Conservation (phyloP, 1,139 yeast genomes). For the Candida tropicalis region DNA sequence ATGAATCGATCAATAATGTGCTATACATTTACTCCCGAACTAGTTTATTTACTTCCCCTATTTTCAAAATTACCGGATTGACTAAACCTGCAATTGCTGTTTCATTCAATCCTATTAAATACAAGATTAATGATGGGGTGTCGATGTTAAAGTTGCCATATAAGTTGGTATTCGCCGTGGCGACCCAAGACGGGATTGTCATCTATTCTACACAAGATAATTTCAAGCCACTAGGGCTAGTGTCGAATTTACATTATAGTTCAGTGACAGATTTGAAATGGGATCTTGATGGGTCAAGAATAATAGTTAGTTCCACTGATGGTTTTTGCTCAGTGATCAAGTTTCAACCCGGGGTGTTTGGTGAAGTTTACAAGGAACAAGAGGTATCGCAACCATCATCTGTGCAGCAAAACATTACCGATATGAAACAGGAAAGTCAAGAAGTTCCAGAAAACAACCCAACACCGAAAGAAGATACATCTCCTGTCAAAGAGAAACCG, state of each 20-base stretch:
- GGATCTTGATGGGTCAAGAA: constrained; percentile 73
- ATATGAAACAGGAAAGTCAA: constrained; percentile 3
- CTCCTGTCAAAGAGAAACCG: not conserved
- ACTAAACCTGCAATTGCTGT: constrained; percentile 84
- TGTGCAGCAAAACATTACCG: constrained; percentile 12
- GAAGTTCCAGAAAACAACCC: constrained; percentile 1
- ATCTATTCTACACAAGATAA: constrained; percentile 75
- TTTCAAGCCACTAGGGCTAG: constrained; percentile 67
- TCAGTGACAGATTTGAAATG: constrained; percentile 87
- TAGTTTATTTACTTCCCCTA: constrained; percentile 68
- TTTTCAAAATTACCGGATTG: constrained; percentile 77
- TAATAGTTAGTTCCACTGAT: constrained; percentile 86
- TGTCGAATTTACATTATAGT: constrained; percentile 82
- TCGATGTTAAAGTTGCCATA: constrained; percentile 53
- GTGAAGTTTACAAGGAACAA: constrained; percentile 29
- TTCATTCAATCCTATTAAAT: constrained; percentile 70
- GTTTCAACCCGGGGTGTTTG: constrained; percentile 56
- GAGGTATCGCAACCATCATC: not conserved
- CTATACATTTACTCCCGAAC: constrained; percentile 77
- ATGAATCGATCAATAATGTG: constrained; percentile 48
- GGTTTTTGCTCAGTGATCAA: constrained; percentile 81
- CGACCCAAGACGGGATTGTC: constrained; percentile 85
- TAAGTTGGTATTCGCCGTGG: constrained; percentile 86
- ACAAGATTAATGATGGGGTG: constrained; percentile 26
- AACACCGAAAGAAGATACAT: not conserved